phyloP scores from a whole-genome alignment of 2,329 filamentous ascomycete species.

The Alternaria dauci region DNA sequence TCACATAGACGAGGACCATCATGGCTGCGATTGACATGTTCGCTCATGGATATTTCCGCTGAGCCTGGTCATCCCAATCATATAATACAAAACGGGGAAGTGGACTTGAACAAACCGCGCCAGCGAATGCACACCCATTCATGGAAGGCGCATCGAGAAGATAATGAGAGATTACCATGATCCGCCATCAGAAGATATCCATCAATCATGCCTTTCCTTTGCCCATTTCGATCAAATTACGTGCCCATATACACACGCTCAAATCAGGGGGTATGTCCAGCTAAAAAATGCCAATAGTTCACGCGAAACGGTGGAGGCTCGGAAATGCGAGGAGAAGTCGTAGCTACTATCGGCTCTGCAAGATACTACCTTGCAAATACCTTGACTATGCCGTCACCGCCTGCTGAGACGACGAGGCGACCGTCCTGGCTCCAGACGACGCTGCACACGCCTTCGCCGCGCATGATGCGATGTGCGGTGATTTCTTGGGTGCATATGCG shows the following conservation, averaged over 20 bases:
- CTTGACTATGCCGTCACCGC: slow-evolving; percentile 95
- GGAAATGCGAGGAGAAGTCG: slow-evolving; percentile 17
- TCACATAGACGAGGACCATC: background rate
- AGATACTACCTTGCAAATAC: slow-evolving; percentile 67
- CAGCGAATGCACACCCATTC: slow-evolving; percentile 4
- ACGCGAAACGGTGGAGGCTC: slow-evolving; percentile 15
- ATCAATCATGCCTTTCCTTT: slow-evolving; percentile 21
- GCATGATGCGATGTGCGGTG: slow-evolving; percentile 90
- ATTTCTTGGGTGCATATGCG: slow-evolving; percentile 95
- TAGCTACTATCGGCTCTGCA: slow-evolving; percentile 10
- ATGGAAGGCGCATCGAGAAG: slow-evolving; percentile 11
- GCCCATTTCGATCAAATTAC: slow-evolving; percentile 2
- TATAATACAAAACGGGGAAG: slow-evolving; percentile 16
- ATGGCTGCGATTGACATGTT: slow-evolving; percentile 1
- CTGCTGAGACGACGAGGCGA: slow-evolving; percentile 91
- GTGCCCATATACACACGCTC: slow-evolving; percentile 5
- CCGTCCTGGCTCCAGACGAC: slow-evolving; percentile 97
- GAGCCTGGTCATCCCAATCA: background rate
- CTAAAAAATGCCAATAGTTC: slow-evolving; percentile 31
- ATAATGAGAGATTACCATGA: slow-evolving; percentile 21
- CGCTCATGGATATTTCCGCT: background rate
- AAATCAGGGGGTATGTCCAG: slow-evolving; percentile 27
- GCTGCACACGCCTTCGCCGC: slow-evolving; percentile 91
- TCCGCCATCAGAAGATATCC: slow-evolving; percentile 22
- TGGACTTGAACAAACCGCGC: slow-evolving; percentile 1